Evolutionary conservation across 163 green algal genomes (phyloP).

Genomic region (Scenedesmus sp.): DNA sequence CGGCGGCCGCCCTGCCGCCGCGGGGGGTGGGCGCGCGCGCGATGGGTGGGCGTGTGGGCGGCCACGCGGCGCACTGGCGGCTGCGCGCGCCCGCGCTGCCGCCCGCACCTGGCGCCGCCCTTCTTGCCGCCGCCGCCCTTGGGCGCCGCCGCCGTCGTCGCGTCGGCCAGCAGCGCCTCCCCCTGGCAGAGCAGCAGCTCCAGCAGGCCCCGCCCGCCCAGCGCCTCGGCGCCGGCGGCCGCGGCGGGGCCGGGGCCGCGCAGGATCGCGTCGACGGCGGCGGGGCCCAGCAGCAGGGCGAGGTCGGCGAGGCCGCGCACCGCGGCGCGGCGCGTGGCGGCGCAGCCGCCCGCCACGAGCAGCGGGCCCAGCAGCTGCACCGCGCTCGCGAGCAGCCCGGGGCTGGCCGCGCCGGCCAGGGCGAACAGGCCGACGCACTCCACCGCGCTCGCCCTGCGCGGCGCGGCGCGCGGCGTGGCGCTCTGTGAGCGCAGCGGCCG

Average conservation of each 20-base stretch:
- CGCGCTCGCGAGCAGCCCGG: background rate
- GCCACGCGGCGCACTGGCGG: too few relatives aligned
- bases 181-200: conserved; percentile 35
- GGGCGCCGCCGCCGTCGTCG: background rate
- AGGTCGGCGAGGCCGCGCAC: conserved; percentile 18
- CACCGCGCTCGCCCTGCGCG: conserved; percentile 18
- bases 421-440: conserved; percentile 32
- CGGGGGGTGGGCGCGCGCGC: too few relatives aligned
- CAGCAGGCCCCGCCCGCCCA: conserved; percentile 5
- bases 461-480: too few relatives aligned
- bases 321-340: background rate
- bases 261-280: conserved; percentile 30
- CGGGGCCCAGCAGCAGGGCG: conserved; percentile 26
- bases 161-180: conserved; percentile 25
- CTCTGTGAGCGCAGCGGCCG: background rate
- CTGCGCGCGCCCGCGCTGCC: too few relatives aligned
- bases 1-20: background rate
- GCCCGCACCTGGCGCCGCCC: background rate
- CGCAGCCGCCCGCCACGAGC: background rate
- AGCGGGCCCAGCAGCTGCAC: conserved; percentile 18
- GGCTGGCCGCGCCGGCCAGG: background rate
- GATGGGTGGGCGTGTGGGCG: background rate
- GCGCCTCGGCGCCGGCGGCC: background rate
- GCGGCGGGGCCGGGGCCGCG: background rate
- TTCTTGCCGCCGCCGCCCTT: background rate